Evolutionary conservation across 176 grass and related monocot genomes (phyloP), one percentile per base, ranked within the genome.

Genomic region (Areca catechu): DNA sequence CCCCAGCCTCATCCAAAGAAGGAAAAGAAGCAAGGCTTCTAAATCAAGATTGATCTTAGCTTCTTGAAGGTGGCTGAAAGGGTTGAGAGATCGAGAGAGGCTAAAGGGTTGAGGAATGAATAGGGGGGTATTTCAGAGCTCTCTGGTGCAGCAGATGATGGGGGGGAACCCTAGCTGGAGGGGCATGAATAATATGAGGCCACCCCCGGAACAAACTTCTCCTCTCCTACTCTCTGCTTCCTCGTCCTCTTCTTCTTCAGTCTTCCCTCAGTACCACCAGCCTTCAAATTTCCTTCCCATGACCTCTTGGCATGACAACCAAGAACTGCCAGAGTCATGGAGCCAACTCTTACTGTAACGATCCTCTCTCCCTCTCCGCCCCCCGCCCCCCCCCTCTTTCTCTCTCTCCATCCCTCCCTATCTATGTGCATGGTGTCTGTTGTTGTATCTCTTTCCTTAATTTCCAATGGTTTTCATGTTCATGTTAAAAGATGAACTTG

Each of bases 341-440:
- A 89, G 85, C 66, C 90, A 95, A 58, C 82, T 95, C 16, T 62
- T 95, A 18, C 62, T 86, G 90, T 89, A 79, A 82, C 34, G 34
- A 43, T 58, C 60, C 63, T 63, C 60, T 76, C 50, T 74, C 15
- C 53, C 20, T 15, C 23, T 9, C 16, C n/a, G n/a, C n/a, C n/a
- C n/a, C n/a, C n/a, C n/a, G n/a, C n/a, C n/a, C n/a, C n/a, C n/a
- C n/a, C 57, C 53, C 27, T 77, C 60, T 71, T 19, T 58, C 43
- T 62, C 20, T 15, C 23, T 9, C 16, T 24, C 34, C 21, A 1
- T 22, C 22, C 28, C 22, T 27, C 5, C 4, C 4, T 18, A 16
- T 43, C 2, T 43, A 3, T 43, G 34, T 43, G 27, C 34, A 43
- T 43, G 34, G 34, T 14, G 34, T 3, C 34, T 12, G 34, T 12